These are phyloP conservation scores for Ogataea methanolica DNA, from an alignment of 805 yeast species.

Conservation along the genomic window DNA sequence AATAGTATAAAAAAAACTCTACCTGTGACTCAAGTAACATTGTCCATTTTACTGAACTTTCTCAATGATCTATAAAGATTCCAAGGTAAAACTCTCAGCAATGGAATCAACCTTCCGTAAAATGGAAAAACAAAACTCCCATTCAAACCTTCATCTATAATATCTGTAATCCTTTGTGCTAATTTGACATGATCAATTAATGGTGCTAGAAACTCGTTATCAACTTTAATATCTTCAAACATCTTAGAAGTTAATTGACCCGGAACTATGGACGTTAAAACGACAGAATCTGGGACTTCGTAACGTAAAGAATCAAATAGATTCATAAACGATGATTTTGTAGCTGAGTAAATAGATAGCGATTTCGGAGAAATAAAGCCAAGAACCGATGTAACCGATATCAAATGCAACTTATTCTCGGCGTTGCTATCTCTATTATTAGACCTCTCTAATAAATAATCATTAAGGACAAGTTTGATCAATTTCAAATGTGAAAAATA, in stretches of 20 bases:
- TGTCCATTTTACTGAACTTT: conserved; percentile 28
- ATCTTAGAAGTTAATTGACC: conserved; percentile 47
- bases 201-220: conserved; percentile 43
- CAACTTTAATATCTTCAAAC: conserved; percentile 43
- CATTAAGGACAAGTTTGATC: conserved; percentile 24
- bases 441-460: conserved; percentile 22
- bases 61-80: conserved; percentile 29
- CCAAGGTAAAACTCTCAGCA: conserved; percentile 38
- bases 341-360: conserved; percentile 43
- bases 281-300: conserved; percentile 32
- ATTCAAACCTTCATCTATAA: conserved; percentile 32
- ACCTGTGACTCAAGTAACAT: conserved; percentile 7
- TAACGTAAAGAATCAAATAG: conserved; percentile 41
- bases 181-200: conserved; percentile 34
- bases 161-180: conserved; percentile 32
- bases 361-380: conserved; percentile 46
- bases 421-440: conserved; percentile 3
- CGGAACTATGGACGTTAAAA: conserved; percentile 39
- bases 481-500: conserved; percentile 41
- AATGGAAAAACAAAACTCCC: conserved; percentile 44
- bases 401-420: conserved; percentile 31
- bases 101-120: conserved; percentile 42
- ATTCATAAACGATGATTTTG: conserved; percentile 42
- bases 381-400: conserved; percentile 42
- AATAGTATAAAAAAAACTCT: background rate